Percentiles rank a stretch among this genome's conserved stretches.
Evolutionary conservation across 2,329 filamentous ascomycete genomes (phyloP).

Genomic region (Nigrospora sphaerica): DNA sequence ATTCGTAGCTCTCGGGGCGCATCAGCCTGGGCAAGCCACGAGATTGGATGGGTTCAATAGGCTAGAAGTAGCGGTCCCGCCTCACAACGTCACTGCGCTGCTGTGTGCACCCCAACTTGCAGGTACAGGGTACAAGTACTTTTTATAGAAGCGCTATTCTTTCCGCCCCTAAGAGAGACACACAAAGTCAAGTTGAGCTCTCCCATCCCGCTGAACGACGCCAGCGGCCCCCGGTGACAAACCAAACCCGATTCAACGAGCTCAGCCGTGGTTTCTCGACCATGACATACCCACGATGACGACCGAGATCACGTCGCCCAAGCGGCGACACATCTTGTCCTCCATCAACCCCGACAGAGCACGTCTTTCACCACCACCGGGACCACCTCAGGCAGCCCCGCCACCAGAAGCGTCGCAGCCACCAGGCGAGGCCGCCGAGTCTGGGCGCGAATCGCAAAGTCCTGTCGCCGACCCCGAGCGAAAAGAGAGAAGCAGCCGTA

Average conservation of each 20-base stretch:
- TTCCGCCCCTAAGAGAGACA: no score
- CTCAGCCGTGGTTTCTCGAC: background rate
- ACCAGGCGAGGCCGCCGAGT: background rate
- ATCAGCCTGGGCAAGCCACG: no score
- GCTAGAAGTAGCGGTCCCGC: no score
- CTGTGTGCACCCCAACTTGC: background rate
- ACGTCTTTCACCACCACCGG: slow-evolving; percentile 10
- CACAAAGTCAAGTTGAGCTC: no score
- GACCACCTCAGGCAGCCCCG: background rate
- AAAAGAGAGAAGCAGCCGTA: slow-evolving; percentile 8
- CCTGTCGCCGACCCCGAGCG: slow-evolving; percentile 4
- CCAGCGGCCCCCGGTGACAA: background rate
- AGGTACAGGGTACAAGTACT: background rate
- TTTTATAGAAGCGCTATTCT: background rate
- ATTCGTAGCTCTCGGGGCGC: no score
- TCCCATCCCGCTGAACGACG: no score
- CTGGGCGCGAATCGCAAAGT: background rate
- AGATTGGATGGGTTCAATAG: no score
- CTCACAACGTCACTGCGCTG: no score
- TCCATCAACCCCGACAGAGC: slow-evolving; percentile 21
- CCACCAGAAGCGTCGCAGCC: background rate
- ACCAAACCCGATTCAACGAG: background rate
- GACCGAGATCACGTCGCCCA: slow-evolving; percentile 19
- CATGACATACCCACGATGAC: slow-evolving; percentile 15
- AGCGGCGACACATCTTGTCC: slow-evolving; percentile 24